Conservation (phyloP, 1,139 yeast genomes). For the Saccharomyces hybrid region DNA sequence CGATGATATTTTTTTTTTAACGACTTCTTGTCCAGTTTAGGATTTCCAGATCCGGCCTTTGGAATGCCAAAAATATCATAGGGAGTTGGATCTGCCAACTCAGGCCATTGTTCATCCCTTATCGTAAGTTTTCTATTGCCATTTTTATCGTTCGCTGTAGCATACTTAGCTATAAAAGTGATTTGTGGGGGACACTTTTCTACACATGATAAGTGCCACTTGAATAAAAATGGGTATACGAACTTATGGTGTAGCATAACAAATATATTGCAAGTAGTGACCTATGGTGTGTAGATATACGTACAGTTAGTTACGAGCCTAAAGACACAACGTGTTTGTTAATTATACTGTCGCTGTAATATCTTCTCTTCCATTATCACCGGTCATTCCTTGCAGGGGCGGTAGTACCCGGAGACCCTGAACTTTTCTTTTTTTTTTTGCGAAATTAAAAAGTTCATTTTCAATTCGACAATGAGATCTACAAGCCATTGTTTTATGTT, state of each 20-base stretch:
- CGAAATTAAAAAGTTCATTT: background rate
- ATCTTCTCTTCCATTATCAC: background rate
- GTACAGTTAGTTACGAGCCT: background rate
- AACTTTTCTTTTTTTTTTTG: background rate
- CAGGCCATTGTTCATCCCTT: conserved; percentile 47
- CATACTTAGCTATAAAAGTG: background rate
- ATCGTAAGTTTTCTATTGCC: background rate
- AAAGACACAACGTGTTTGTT: background rate
- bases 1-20: conserved; percentile 52
- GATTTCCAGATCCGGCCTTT: conserved; percentile 19
- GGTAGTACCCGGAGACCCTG: conserved; percentile 1
- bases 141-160: background rate
- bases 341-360: background rate
- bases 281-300: background rate
- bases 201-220: background rate
- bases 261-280: background rate
- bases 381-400: conserved; percentile 1
- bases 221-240: background rate
- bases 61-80: conserved; percentile 58
- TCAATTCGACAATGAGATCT: background rate
- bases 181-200: background rate
- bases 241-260: background rate
- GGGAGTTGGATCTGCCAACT: conserved; percentile 53
- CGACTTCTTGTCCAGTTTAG: conserved; percentile 33
- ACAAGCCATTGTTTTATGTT: background rate